Evolutionary conservation across 805 yeast species (phyloP).

Genomic region (Candida tibetensis): DNA sequence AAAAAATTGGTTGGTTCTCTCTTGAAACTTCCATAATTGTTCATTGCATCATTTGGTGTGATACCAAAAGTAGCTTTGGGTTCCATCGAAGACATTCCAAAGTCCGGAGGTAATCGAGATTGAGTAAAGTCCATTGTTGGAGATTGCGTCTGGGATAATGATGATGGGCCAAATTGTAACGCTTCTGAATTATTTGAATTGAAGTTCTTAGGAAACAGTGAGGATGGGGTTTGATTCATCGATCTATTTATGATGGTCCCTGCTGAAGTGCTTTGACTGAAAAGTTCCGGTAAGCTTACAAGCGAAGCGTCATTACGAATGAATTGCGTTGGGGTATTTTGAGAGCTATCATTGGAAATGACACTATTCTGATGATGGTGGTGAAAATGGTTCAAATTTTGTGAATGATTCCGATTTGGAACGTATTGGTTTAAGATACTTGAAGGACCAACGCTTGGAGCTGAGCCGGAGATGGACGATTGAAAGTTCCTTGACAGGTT

Average conservation of each 20-base stretch:
- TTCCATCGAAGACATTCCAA: not conserved
- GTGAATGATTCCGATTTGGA: not conserved
- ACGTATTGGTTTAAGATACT: slow-evolving; percentile 3
- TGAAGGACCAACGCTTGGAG: slow-evolving; percentile 9
- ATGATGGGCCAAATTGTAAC: slow-evolving; percentile 7
- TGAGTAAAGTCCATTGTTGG: slow-evolving; percentile 6
- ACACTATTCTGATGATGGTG: not conserved
- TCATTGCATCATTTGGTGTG: no score
- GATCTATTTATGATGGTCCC: slow-evolving; percentile 11
- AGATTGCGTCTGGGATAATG: slow-evolving; percentile 10
- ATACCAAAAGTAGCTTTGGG: not conserved
- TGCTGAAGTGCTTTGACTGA: slow-evolving; percentile 8
- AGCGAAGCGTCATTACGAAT: slow-evolving; percentile 27
- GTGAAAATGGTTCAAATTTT: not conserved
- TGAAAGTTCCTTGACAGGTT: not conserved
- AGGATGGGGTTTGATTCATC: slow-evolving; percentile 20
- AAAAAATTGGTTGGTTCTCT: slow-evolving; percentile 13
- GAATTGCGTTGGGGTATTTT: slow-evolving; percentile 20
- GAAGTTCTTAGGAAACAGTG: slow-evolving; percentile 4
- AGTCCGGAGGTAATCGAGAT: slow-evolving; percentile 3
- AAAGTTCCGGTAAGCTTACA: slow-evolving; percentile 29
- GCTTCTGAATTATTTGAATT: slow-evolving; percentile 3
- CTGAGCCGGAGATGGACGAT: not conserved
- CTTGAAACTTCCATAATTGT: not conserved
- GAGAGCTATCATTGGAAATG: slow-evolving; percentile 9